Evolutionary conservation across 1,284 basidiomycete genomes (phyloP).

Genomic region (Tremellales sp.): DNA sequence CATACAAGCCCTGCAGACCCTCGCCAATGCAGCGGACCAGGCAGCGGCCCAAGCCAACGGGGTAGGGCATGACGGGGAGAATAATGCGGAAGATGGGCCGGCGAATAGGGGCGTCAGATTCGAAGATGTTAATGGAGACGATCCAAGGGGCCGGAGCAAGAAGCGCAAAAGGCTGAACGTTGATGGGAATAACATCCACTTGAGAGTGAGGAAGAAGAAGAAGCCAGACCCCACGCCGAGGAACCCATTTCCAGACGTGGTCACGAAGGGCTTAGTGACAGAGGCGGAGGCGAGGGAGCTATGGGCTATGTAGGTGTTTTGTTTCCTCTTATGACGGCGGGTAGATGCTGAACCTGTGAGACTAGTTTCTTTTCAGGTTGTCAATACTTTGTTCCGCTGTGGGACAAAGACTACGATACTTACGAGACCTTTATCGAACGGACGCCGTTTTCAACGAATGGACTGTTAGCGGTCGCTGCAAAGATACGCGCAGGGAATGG

Average conservation of each 20-base stretch:
- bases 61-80: conserved; percentile 1
- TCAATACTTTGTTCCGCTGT: conserved; percentile 89
- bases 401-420: conserved; percentile 83
- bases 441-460: conserved; percentile 72
- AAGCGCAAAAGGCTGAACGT: conserved; percentile 37
- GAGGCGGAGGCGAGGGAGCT: conserved; percentile 77
- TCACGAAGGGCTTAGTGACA: conserved; percentile 61
- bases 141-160: conserved; percentile 16
- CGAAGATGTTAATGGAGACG: conserved; percentile 6
- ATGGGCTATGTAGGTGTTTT: conserved; percentile 66
- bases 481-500: conserved; percentile 87
- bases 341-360: not conserved
- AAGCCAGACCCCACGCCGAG: conserved; percentile 79
- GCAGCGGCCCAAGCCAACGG: conserved; percentile 56
- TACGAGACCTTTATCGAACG: conserved; percentile 84
- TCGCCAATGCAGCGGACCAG: conserved; percentile 89
- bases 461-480: conserved; percentile 78
- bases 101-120: conserved; percentile 1
- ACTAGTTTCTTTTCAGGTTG: conserved; percentile 88
- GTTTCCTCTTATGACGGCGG: not conserved
- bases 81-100: conserved; percentile 3
- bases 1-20: conserved; percentile 84
- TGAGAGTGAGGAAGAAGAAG: conserved; percentile 78
- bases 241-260: conserved; percentile 52
- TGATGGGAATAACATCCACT: conserved; percentile 28